Evolutionary conservation across 176 grass and related monocot genomes (phyloP).

Genomic region (Zoysia japonica): DNA sequence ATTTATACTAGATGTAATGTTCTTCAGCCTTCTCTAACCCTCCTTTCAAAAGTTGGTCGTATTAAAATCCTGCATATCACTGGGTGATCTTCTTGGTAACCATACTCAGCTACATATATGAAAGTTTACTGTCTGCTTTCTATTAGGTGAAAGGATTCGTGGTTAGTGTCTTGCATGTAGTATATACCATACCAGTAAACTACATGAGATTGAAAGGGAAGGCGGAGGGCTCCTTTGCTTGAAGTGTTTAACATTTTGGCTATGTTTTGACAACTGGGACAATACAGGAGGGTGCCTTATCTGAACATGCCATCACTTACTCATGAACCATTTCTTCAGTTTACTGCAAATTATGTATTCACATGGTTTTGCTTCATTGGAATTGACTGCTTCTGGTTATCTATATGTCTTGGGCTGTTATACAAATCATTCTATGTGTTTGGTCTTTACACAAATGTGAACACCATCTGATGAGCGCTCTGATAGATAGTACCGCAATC

Average conservation of each 20-base stretch:
- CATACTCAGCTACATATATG: background rate
- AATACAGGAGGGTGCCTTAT: background rate
- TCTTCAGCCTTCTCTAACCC: slow-evolving; percentile 31
- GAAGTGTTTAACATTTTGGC: background rate
- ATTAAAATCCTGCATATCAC: slow-evolving; percentile 40
- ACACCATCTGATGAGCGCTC: no score
- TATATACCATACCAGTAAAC: background rate
- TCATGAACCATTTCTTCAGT: slow-evolving; percentile 2
- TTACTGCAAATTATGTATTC: background rate
- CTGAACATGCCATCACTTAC: background rate
- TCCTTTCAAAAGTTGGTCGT: slow-evolving; percentile 53
- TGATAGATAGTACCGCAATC: no score
- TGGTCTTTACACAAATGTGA: background rate
- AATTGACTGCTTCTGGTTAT: slow-evolving; percentile 20
- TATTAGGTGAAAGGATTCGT: slow-evolving; percentile 21
- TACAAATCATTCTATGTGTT: slow-evolving; percentile 15
- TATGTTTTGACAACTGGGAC: slow-evolving; percentile 5
- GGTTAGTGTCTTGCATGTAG: background rate
- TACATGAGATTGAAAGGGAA: background rate
- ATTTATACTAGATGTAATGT: no score
- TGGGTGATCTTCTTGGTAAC: no score
- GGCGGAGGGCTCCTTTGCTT: background rate
- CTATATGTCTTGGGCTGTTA: background rate
- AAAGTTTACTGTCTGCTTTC: background rate
- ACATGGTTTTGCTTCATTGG: slow-evolving; percentile 27